Evolutionary conservation across 179 eudicot genomes (phyloP), one percentile per base, ranked within the genome.

Genomic region (Pouteria campechiana): DNA sequence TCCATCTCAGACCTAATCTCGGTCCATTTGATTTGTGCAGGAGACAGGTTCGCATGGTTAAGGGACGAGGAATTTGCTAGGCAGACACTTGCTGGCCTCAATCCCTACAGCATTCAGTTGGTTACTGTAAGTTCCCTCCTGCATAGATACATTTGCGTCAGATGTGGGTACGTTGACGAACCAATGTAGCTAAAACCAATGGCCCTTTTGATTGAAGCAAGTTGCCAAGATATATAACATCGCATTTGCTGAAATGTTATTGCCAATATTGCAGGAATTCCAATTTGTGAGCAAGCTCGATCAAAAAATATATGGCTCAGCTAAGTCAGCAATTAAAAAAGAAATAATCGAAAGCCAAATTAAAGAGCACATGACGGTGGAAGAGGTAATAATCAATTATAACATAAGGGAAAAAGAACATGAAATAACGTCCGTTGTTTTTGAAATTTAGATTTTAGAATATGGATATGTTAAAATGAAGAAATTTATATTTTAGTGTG

Each of bases 21-120:
- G n/a, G n/a, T n/a, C n/a, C n/a, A n/a, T 16, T 40, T 46, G 20
- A 21, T 6, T 15, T 24, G 37, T 58, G 25, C 20, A 70, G 76
- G 76, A 52, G 76, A 70, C 41, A 60, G 54, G 22, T 56, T 65
- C 39, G 54, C 54, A 44, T 70, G 76, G 72, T 51, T 70, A 9
- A 52, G 64, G 30, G 76, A 70, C 13, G 72, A 65, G 16, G 76
- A 70, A 33, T 60, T 70, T 37, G 60, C 64, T 8, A 48, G 72
- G 2, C 63, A 70, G 34, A 70, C 76, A 44, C 65, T 70, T 43
- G 76, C 76, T 17, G 76, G 76, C 29, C 36, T 67, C 18, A 70
- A 70, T 21, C 76, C 76, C 3, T 60, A 41, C 4, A 50, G 65
- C 54, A 60, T 70, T 27, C 29, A 52, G 30, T 12, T 70, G 5